Base-by-base conservation (phyloP, 1,284 basidiomycete genomes). In the Abortiporus biennis region DNA sequence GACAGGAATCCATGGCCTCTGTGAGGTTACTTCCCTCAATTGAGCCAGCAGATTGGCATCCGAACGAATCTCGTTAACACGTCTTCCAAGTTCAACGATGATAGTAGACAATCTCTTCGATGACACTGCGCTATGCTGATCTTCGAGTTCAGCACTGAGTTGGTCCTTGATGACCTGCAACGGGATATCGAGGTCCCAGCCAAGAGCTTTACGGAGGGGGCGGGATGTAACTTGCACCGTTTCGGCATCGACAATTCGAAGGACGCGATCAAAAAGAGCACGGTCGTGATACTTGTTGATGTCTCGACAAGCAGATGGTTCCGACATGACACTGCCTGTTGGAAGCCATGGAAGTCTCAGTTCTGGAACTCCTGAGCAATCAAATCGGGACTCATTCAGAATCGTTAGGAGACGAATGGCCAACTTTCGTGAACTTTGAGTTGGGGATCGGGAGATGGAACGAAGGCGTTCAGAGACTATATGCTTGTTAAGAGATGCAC, bases 261-360 rank as follows among this genome's bases (percentile, higher is more conserved):
- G 23, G 5, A 54, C 47, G 12, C 43, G 39, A 21, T 52, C 47
- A 27, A 42, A 52, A 12, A 54, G 38, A 40, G 40, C 16, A 4
- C 25, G 23, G n/a, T 30, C 6, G 13, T 29, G 32, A 15, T 12
- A 4, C 9, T 38, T 19, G 19, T 17, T 34, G 17, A 24, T 23
- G 35, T 50, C 52, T 3, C 48, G 48, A 33, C 42, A 47, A 3
- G 35, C 19, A n/a, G 3, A 30, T 11, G 46, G 38, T 22, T 19
- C 19, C 22, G 21, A 25, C 13, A 47, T 24, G 6, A 45, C 48
- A 6, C 36, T 29, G 6, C 6, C 13, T 3, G 48, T 49, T 1
- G 48, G 48, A 29, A 49, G 29, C 48, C 48, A 49, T 2, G 40
- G 21, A 3, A 41, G 22, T 13, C 36, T 30, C 4, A 24, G 27